Evolutionary conservation across 2,329 filamentous ascomycete species (phyloP).

Genomic region (Pseudohalonectria lignicola): DNA sequence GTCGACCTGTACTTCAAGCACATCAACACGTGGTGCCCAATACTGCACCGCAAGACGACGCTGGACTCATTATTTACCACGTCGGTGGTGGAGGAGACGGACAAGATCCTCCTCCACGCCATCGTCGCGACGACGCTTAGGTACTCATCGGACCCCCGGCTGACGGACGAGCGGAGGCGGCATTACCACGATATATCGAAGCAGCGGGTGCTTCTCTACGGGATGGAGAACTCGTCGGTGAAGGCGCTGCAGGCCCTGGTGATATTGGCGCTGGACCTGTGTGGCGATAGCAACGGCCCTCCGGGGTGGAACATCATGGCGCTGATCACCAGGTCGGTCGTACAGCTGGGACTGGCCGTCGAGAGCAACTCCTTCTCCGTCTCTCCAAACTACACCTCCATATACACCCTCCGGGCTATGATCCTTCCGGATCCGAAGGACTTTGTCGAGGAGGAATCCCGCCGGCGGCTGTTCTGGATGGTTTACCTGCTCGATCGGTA

Average conservation of each 20-base stretch:
- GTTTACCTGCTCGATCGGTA: conserved; percentile 85
- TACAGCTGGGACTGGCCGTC: conserved; percentile 76
- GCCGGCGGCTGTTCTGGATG: conserved; percentile 86
- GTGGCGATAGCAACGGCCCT: conserved; percentile 79
- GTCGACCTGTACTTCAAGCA: conserved; percentile 72
- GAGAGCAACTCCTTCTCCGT: conserved; percentile 72
- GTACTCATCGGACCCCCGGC: conserved; percentile 66
- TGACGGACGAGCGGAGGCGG: conserved; percentile 61
- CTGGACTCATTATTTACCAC: conserved; percentile 74
- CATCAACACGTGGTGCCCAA: conserved; percentile 78
- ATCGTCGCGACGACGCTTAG: conserved; percentile 82
- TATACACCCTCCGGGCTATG: conserved; percentile 80
- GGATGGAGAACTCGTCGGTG: conserved; percentile 81
- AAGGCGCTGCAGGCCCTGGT: conserved; percentile 80
- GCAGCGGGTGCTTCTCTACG: conserved; percentile 76
- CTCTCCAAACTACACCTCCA: conserved; percentile 70
- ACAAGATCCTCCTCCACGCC: conserved; percentile 73
- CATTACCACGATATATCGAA: conserved; percentile 75
- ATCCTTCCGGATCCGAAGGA: conserved; percentile 72
- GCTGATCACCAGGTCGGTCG: conserved; percentile 76
- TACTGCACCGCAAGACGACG: conserved; percentile 75
- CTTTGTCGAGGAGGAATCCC: conserved; percentile 82
- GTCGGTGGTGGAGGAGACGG: conserved; percentile 65
- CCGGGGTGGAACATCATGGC: conserved; percentile 89
- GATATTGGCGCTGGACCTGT: conserved; percentile 74